These are phyloP conservation scores for Nicotiana otophora DNA, from an alignment of 257 asterid genomes.

Conservation along the genomic window DNA sequence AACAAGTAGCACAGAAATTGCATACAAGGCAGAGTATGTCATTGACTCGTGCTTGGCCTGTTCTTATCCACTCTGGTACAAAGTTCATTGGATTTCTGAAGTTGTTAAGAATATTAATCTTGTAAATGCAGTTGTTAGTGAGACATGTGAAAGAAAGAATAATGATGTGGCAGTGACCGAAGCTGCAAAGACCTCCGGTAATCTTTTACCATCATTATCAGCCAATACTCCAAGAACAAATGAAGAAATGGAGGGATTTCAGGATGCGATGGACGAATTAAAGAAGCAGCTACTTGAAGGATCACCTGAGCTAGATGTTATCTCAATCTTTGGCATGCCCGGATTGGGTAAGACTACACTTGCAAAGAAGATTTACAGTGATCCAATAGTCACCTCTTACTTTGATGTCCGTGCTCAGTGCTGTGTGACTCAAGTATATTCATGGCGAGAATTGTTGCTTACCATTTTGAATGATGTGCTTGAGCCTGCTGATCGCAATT, in stretches of 20 bases:
- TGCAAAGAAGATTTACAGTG: not conserved
- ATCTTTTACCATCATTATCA: not conserved
- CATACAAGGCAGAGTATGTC: not conserved
- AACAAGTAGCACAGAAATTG: not conserved
- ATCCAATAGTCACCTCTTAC: not conserved
- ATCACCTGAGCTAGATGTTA: not conserved
- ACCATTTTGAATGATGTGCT: not conserved
- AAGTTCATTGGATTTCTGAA: not conserved
- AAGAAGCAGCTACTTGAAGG: not conserved
- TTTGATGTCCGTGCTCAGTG: not conserved
- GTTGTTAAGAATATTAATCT: not conserved
- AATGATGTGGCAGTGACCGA: not conserved
- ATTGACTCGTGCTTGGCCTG: not conserved
- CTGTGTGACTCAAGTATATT: not conserved
- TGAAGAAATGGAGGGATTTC: not conserved
- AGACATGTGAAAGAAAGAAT: not conserved
- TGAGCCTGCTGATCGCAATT: not conserved
- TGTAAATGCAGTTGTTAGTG: not conserved
- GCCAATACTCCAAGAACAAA: not conserved
- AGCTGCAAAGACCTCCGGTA: not conserved
- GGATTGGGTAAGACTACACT: not conserved
- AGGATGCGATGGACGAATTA: not conserved
- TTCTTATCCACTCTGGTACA: not conserved
- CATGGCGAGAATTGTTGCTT: not conserved
- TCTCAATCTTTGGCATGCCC: not conserved